These are phyloP conservation scores for Arctium minus DNA, from an alignment of 129 eudicot genomes.

Conservation along the genomic window DNA sequence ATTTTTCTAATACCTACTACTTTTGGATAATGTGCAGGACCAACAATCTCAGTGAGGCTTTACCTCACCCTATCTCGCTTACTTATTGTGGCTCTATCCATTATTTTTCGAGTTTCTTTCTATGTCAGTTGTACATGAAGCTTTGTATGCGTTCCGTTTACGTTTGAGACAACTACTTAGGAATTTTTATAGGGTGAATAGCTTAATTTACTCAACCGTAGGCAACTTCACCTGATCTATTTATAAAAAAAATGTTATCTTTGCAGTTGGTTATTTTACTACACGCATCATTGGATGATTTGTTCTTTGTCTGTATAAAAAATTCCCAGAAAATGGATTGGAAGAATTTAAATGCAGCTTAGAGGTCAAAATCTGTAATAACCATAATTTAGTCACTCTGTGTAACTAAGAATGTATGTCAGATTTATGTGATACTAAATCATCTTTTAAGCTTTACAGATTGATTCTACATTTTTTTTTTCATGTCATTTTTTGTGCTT, in stretches of 20 bases:
- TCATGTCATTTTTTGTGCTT: not conserved
- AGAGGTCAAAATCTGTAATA: not conserved
- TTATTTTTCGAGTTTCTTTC: not conserved
- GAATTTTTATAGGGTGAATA: conserved; percentile 2
- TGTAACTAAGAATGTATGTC: not conserved
- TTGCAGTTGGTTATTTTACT: not conserved
- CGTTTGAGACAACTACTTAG: not conserved
- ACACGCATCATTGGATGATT: not conserved
- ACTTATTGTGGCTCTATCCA: conserved; percentile 9
- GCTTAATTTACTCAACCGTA: not conserved
- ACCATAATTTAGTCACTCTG: not conserved
- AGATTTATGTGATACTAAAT: not conserved
- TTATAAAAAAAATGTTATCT: not conserved
- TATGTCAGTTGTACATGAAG: not conserved
- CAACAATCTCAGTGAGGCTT: conserved; percentile 65
- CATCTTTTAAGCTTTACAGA: not conserved
- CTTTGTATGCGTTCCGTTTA: not conserved
- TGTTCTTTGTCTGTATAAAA: not conserved
- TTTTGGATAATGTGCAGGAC: conserved; percentile 55
- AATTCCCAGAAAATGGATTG: not conserved
- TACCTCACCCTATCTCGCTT: no score
- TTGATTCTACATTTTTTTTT: not conserved
- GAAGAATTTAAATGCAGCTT: not conserved
- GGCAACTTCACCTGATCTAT: not conserved
- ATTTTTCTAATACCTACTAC: not conserved